Evolutionary conservation across 2,329 filamentous ascomycete species (phyloP).

Genomic region (Escovopsis sp.): DNA sequence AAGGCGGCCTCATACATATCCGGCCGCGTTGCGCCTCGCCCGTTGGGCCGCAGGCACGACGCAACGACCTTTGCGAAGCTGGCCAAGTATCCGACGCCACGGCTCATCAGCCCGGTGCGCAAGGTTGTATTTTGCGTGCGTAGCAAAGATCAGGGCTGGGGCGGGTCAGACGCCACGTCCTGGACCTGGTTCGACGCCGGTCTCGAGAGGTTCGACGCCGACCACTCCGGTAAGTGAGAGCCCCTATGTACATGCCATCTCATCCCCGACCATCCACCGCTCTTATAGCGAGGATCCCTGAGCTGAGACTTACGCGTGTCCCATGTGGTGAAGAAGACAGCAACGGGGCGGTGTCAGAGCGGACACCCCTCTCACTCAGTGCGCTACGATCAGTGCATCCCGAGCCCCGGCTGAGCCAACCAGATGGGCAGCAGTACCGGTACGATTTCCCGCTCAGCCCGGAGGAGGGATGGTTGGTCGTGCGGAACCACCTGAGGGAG

Average conservation of each 20-base stretch:
- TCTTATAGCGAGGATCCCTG: too few species aligned
- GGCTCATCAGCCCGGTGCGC: conserved; percentile 34
- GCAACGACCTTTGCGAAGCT: conserved; percentile 17
- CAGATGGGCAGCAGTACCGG: conserved; percentile 9
- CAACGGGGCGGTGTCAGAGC: too few species aligned
- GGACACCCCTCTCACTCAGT: background rate
- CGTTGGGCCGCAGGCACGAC: conserved; percentile 14
- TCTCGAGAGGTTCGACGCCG: conserved; percentile 37
- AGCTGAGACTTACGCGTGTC: too few species aligned
- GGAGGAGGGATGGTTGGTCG: conserved; percentile 27
- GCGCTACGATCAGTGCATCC: conserved; percentile 20
- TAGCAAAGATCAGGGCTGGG: conserved; percentile 46
- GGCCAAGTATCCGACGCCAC: conserved; percentile 24
- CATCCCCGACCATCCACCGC: too few species aligned
- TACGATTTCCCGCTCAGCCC: conserved; percentile 25
- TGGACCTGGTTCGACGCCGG: conserved; percentile 53
- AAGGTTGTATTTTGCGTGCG: conserved; percentile 46
- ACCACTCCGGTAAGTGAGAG: conserved; percentile 5
- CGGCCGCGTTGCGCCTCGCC: conserved; percentile 15
- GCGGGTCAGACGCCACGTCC: conserved; percentile 32
- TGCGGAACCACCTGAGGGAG: conserved; percentile 29
- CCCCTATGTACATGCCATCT: too few species aligned
- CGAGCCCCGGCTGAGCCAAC: conserved; percentile 7
- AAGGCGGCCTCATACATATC: conserved; percentile 11
- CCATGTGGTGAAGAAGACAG: too few species aligned